A percentile compares a stretch with the other conserved stretches of the same genome.
phyloP scores from a whole-genome alignment of 2,329 filamentous ascomycete genomes.

The Aspergillus hortae region DNA sequence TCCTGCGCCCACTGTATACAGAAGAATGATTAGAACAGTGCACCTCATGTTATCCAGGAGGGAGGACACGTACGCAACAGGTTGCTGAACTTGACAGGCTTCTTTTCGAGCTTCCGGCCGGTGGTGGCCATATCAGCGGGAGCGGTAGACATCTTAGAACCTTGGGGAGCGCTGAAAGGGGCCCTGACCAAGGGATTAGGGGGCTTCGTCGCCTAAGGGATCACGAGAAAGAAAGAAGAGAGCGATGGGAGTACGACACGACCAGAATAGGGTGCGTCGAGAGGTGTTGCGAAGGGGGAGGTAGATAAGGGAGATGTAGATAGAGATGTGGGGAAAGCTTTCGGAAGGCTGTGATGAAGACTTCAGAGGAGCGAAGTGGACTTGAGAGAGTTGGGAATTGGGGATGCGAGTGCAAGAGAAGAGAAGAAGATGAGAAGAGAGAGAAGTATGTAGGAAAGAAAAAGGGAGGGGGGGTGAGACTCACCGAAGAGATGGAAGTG shows the following conservation, averaged over 20 bases:
- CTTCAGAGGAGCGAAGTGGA: not conserved
- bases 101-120: conserved; percentile 78
- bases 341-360: not conserved
- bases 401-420: conserved; percentile 12
- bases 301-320: not conserved
- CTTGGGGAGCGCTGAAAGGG: conserved; percentile 58
- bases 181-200: conserved; percentile 97
- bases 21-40: conserved; percentile 19
- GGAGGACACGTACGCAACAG: conserved; percentile 62
- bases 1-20: conserved; percentile 67
- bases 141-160: conserved; percentile 51
- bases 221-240: conserved; percentile 10
- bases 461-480: not conserved
- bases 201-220: conserved; percentile 72
- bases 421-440: conserved; percentile 6
- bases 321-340: not conserved
- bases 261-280: conserved; percentile 3
- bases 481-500: not conserved
- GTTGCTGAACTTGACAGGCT: conserved; percentile 99
- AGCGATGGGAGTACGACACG: conserved; percentile 1
- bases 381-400: not conserved
- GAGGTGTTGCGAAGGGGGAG: not conserved
- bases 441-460: conserved; percentile 10
- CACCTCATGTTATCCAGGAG: not conserved
- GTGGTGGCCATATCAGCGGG: conserved; percentile 49